Evolutionary conservation across 1,284 basidiomycete species (phyloP).

Genomic region (Golubevia sp.): DNA sequence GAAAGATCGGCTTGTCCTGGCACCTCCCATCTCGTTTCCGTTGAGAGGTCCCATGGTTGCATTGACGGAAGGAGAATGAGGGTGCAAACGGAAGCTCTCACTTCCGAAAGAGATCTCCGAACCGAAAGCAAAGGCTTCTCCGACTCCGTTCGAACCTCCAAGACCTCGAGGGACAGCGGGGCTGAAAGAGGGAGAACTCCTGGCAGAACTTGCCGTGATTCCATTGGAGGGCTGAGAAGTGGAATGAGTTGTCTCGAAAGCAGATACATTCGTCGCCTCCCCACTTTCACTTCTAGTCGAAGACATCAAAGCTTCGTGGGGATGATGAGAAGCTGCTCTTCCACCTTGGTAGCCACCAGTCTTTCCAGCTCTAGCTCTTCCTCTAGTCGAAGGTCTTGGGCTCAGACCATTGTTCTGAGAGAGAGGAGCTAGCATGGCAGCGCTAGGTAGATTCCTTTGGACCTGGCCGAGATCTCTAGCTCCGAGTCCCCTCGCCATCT

Average conservation of each 20-base stretch:
- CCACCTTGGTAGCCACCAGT: too few relatives aligned
- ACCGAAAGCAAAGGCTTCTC: slow-evolving; percentile 37
- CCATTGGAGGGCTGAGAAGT: not conserved
- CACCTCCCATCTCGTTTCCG: not conserved
- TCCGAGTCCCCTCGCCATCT: slow-evolving; percentile 49
- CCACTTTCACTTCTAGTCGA: slow-evolving; percentile 36
- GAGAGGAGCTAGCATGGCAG: slow-evolving; percentile 51
- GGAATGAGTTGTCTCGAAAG: slow-evolving; percentile 1
- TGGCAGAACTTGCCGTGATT: slow-evolving; percentile 15
- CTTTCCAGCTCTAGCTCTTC: too few relatives aligned
- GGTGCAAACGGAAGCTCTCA: slow-evolving; percentile 14
- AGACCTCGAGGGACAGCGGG: slow-evolving; percentile 24
- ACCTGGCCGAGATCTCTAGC: slow-evolving; percentile 30
- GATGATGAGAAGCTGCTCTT: slow-evolving; percentile 10
- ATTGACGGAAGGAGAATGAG: slow-evolving; percentile 11
- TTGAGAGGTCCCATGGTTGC: not conserved
- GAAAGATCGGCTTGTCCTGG: not conserved
- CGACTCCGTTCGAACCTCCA: slow-evolving; percentile 8
- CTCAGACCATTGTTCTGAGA: slow-evolving; percentile 46
- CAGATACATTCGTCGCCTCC: not conserved
- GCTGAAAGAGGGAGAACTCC: slow-evolving; percentile 32
- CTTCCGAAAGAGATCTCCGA: slow-evolving; percentile 44
- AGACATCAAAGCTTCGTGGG: slow-evolving; percentile 15
- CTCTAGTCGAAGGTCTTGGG: slow-evolving; percentile 18
- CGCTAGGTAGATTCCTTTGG: slow-evolving; percentile 19